Evolutionary conservation across 2,329 filamentous ascomycete genomes (phyloP).

Genomic region (Tolypocladium tundrense): DNA sequence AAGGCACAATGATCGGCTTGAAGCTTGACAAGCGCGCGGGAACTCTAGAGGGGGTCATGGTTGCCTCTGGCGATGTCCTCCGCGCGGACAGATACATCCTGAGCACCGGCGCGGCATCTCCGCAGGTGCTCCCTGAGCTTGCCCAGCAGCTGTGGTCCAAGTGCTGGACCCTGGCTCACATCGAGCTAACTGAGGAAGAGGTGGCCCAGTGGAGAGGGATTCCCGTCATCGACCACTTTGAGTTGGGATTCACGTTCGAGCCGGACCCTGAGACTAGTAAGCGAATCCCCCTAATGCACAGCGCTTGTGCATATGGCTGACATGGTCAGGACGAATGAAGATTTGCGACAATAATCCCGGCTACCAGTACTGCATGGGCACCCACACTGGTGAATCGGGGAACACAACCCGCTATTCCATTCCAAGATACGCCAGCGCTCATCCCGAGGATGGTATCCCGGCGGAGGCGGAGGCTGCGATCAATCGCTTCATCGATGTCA

Average conservation of each 20-base stretch:
- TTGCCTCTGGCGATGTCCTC: background rate
- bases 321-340: background rate
- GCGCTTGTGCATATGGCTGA: background rate
- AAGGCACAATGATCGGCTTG: background rate
- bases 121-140: background rate
- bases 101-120: background rate
- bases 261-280: slow-evolving; percentile 6
- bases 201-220: background rate
- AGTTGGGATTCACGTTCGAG: background rate
- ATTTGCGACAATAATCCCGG: background rate
- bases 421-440: background rate
- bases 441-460: background rate
- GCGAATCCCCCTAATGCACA: background rate
- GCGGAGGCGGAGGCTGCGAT: background rate
- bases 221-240: background rate
- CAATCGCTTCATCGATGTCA: background rate
- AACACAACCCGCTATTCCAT: background rate
- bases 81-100: background rate
- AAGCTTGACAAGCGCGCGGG: background rate
- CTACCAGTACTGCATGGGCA: background rate
- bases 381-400: background rate
- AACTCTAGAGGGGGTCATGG: background rate
- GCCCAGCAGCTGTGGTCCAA: background rate
- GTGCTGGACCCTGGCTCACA: background rate
- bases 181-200: background rate